Evolutionary conservation across 345 rosid species (phyloP).

Genomic region (Gossypium arboreum): DNA sequence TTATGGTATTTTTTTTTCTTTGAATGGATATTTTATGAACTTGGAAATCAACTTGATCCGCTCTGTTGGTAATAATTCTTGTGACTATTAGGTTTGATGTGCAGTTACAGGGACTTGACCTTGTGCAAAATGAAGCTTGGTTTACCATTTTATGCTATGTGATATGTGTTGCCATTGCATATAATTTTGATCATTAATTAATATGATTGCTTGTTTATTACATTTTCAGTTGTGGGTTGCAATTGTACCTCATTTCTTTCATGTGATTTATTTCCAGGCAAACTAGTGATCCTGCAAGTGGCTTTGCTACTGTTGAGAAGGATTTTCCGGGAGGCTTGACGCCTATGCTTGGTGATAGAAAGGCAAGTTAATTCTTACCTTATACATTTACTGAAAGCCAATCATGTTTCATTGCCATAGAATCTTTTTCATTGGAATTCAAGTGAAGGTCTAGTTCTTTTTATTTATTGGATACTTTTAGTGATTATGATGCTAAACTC

Average conservation of each 20-base stretch:
- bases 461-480: background rate
- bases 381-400: background rate
- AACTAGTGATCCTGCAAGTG: conserved; percentile 83
- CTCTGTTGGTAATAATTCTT: too few relatives aligned
- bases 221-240: background rate
- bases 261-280: conserved; percentile 42
- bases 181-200: background rate
- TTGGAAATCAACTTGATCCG: background rate
- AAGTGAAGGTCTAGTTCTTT: background rate
- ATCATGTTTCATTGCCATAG: background rate
- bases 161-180: background rate
- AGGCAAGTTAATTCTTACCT: conserved; percentile 44
- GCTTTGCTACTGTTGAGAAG: conserved; percentile 87
- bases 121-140: background rate
- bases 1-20: background rate
- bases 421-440: background rate
- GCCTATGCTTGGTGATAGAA: conserved; percentile 91
- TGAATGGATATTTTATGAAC: background rate
- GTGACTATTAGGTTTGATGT: background rate
- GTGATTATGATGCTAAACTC: background rate
- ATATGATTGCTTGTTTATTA: background rate
- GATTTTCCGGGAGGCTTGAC: conserved; percentile 80
- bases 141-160: background rate
- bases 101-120: background rate
- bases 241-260: conserved; percentile 6